Evolutionary conservation across 441 rosid genomes (phyloP).

Genomic region (Pelargonium fulgidum): DNA sequence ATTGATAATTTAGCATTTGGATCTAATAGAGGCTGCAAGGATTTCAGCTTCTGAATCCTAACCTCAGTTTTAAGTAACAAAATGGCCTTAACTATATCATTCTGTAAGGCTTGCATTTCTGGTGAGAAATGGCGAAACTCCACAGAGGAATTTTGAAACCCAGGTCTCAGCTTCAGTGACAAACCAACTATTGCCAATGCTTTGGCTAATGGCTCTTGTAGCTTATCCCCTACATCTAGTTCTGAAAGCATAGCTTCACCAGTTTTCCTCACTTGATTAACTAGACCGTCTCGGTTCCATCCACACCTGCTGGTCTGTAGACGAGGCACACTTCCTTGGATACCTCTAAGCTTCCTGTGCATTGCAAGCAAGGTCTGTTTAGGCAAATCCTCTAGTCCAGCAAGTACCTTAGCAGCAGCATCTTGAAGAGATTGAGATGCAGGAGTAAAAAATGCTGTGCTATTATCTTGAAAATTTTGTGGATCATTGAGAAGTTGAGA

Average conservation of each 20-base stretch:
- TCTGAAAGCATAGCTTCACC: conserved; percentile 54
- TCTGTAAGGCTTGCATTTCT: conserved; percentile 50
- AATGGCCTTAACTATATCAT: conserved; percentile 65
- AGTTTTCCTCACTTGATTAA: conserved; percentile 35
- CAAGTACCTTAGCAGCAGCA: conserved; percentile 39
- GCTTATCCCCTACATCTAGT: conserved; percentile 32
- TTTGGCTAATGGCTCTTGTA: conserved; percentile 58
- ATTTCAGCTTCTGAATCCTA: conserved; percentile 43
- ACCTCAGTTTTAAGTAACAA: conserved; percentile 45
- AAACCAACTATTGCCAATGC: conserved; percentile 62
- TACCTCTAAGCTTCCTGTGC: conserved; percentile 57
- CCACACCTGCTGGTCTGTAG: conserved; percentile 28
- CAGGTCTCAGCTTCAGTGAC: conserved; percentile 40
- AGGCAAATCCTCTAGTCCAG: conserved; percentile 51
- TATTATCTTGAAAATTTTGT: conserved; percentile 38
- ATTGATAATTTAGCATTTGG: conserved; percentile 43
- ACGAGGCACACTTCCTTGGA: conserved; percentile 32
- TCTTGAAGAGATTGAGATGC: conserved; percentile 32
- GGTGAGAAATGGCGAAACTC: conserved; percentile 45
- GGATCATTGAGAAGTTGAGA: conserved; percentile 46
- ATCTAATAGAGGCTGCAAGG: conserved; percentile 47
- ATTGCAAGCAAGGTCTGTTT: conserved; percentile 49
- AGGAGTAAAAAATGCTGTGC: conserved; percentile 24
- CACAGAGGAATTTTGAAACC: conserved; percentile 25
- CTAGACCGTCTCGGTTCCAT: conserved; percentile 34